phyloP scores from a whole-genome alignment of 495 filamentous ascomycete genomes.

The Darksidea phi region DNA sequence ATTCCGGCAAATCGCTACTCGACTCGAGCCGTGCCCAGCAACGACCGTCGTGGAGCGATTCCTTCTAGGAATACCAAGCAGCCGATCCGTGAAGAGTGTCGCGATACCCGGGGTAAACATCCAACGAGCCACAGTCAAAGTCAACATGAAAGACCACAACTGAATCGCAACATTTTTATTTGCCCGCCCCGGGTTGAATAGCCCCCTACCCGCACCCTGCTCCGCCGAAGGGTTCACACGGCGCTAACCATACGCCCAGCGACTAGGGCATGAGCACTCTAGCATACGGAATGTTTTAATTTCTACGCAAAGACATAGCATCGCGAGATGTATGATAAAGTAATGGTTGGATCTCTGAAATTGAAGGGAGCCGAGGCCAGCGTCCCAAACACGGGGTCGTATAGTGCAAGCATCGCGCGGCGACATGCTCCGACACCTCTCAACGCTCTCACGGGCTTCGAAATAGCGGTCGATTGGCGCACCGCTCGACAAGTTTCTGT shows the following conservation, averaged over 20 bases:
- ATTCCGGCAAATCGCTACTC: too few relatives aligned
- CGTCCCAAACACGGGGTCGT: neutral
- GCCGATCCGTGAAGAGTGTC: too few relatives aligned
- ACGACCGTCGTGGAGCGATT: too few relatives aligned
- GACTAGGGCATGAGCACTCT: neutral
- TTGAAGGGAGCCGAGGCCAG: conserved; percentile 6
- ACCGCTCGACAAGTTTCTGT: neutral
- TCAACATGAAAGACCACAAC: too few relatives aligned
- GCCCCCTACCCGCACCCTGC: too few relatives aligned
- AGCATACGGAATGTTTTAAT: neutral
- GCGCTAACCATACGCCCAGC: neutral
- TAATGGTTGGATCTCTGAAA: neutral
- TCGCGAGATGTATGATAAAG: neutral
- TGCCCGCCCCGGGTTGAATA: too few relatives aligned
- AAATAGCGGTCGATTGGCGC: conserved; percentile 14
- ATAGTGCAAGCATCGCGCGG: neutral
- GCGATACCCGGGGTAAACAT: too few relatives aligned
- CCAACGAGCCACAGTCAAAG: too few relatives aligned
- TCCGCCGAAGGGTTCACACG: neutral
- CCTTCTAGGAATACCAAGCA: too few relatives aligned
- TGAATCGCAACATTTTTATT: too few relatives aligned
- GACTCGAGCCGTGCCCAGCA: too few relatives aligned
- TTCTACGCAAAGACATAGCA: neutral
- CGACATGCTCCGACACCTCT: neutral
- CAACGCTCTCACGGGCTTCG: conserved; percentile 14